Evolutionary conservation across 352 stramenopile species (phyloP), one percentile per base, ranked within the genome.

Genomic region (Globisporangium heterothallicum): DNA sequence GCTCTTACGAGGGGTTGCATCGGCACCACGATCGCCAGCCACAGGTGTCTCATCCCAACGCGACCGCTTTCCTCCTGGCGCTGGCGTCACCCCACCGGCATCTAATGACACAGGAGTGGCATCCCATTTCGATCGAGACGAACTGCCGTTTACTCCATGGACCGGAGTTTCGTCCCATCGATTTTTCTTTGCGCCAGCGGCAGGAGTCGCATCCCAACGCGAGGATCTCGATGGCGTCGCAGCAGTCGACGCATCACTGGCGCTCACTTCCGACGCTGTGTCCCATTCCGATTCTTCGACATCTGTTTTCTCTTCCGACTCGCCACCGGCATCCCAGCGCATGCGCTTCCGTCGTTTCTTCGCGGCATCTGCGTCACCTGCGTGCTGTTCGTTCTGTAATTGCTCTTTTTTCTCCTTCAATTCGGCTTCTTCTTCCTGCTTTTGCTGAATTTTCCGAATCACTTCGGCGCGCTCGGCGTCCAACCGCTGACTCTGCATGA

Each of bases 11-110:
- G 78, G 74, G 1, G 78, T 91, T 32, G 71, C 66, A 38, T 72
- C 77, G 7, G 65, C 70, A 24, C 58, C 35, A 22, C 26, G 49
- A 32, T 43, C 69, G 3, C 72, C 66, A 3, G 74, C 60, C 19
- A 98, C 65, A 0, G 96, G 95, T 1, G 96, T 98, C 63, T 98
- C 94, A 72, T 99, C 96, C 96, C 96, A 99, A 26, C 96, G 84
- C 19, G 89, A 98, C 22, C 88, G 84, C 66, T 97, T 98, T 14
- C 73, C 70, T 13, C 72, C 79, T 21, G 73, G 66, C 13, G 66
- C 70, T 1, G 80, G 71, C 2, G 74, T 92, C 25, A 62, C 70
- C 14, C 70, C 77, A 12, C 59, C 74, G 42, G 75, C 55, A 25
- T 67, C 63, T 8, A 62, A 52, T 4, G 58, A 50, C 7, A 86